These are phyloP conservation scores for Cyclostephanos invisitatus DNA, from an alignment of 108 stramenopile genomes.

Conservation along the genomic window DNA sequence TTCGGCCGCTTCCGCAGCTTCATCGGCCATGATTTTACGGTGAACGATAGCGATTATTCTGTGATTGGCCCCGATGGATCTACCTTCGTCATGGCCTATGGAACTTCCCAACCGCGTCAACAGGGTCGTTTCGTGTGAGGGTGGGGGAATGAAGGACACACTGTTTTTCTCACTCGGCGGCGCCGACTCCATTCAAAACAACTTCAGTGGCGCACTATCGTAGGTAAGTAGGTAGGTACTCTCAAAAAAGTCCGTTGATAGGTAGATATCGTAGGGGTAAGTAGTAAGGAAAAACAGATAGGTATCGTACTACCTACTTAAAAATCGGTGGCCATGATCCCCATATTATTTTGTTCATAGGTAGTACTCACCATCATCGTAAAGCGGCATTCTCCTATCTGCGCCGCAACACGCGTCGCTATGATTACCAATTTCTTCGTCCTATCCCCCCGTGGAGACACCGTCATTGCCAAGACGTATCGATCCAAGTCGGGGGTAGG, in stretches of 20 bases:
- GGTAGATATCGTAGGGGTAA: no score
- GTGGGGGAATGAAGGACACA: no score
- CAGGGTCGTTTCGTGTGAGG: neutral
- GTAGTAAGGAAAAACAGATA: no score
- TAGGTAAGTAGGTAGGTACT: no score
- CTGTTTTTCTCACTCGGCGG: no score
- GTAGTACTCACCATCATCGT: neutral
- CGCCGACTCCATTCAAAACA: no score
- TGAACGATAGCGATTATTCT: neutral
- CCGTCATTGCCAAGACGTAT: slow-evolving; percentile 95
- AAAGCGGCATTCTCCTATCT: neutral
- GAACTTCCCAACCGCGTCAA: neutral
- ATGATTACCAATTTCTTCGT: slow-evolving; percentile 97
- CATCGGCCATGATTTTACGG: slow-evolving; percentile 3
- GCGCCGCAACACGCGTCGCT: neutral
- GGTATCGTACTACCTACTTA: neutral
- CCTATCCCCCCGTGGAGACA: slow-evolving; percentile 97
- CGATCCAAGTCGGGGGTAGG: slow-evolving; percentile 72
- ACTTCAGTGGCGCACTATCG: no score
- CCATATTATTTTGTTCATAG: no score
- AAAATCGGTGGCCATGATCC: no score
- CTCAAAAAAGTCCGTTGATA: no score
- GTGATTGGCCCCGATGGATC: neutral
- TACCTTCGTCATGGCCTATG: neutral
- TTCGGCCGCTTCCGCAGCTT: slow-evolving; percentile 40